These are phyloP conservation scores for Arabidopsis lyrata DNA, from an alignment of 441 rosid genomes.

Conservation along the genomic window DNA sequence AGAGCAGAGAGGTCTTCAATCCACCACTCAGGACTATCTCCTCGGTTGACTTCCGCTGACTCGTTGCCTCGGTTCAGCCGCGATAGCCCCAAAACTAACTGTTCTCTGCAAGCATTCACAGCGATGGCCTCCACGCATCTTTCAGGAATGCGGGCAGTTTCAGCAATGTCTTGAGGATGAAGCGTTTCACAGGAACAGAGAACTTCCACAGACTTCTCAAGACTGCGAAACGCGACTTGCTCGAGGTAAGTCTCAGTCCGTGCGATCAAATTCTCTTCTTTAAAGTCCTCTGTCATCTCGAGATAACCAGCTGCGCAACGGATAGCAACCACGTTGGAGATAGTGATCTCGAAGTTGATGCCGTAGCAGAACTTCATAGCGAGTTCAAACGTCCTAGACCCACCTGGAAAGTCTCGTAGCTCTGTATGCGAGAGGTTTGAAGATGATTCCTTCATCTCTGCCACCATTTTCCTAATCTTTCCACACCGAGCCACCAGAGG, in stretches of 20 bases:
- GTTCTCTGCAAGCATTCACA: constrained; percentile 34
- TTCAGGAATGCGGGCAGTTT: constrained; percentile 64
- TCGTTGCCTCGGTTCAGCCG: constrained; percentile 49
- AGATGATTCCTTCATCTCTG: constrained; percentile 58
- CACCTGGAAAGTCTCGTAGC: constrained; percentile 74
- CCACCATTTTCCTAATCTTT: constrained; percentile 63
- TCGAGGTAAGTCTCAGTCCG: constrained; percentile 77
- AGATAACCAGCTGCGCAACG: constrained; percentile 77
- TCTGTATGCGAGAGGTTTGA: constrained; percentile 57
- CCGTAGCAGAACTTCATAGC: constrained; percentile 81
- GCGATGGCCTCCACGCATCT: constrained; percentile 60
- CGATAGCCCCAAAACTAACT: constrained; percentile 26
- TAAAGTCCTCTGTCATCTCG: constrained; percentile 67
- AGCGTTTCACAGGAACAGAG: constrained; percentile 76
- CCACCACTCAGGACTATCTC: constrained; percentile 72
- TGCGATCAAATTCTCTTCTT: constrained; percentile 63
- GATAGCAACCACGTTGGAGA: constrained; percentile 74
- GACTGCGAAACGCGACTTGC: constrained; percentile 70
- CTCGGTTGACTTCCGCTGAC: constrained; percentile 56
- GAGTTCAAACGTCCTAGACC: constrained; percentile 70
- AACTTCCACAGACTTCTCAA: constrained; percentile 69
- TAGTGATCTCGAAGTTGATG: constrained; percentile 80
- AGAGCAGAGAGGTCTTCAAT: constrained; percentile 75
- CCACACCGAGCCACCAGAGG: constrained; percentile 83
- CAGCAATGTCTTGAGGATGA: constrained; percentile 58